Evolutionary conservation across 805 yeast species (phyloP), one percentile per base, ranked within the genome.

Genomic region (Pichia nanzhaoensis): DNA sequence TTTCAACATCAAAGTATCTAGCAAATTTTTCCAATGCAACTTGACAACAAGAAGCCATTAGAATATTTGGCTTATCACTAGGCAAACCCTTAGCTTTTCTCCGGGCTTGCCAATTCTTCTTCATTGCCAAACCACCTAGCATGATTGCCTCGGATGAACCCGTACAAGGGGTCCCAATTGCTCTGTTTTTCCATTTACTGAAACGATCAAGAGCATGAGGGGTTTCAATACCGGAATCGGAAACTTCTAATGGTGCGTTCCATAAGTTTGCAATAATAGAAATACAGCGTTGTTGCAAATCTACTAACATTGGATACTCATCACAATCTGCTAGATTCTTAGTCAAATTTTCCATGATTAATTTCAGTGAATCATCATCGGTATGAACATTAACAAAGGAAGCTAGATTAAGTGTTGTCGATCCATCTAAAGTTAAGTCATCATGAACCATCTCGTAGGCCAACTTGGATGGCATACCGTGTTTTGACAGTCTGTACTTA

Each of bases 1-100:
- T 76, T 60, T 89, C 96, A 39, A 89, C 96, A 56, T 89, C 96
- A 65, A 89, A 90, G 67, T 89, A 89, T 41, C 95, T 72, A 14
- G 96, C 96, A 66, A 90, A 90, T 68, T 89, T 89, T 67, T 89
- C 96, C 56, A 90, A 70, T 0, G 96, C 96, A 39, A 90, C 96
- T 67, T 89, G 97, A 44, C 91, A 93, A 64, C 91, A 86, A 30
- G 91, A 71, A 9, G 95, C 95, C 96, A 89, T 88, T 51, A 89
- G 66, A 58, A 89, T 86, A 64, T 89, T 89, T 46, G 96, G 97
- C 45, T 75, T 75, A 21, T 65, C 74, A 41, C 61, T 65, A 41
- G 81, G 73, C 51, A 78, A 76, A 5, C 90, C 90, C 27, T 69
- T 70, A 1, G 68, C 78, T 57, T 64, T 70, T 56, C 84, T 76